phyloP scores from a whole-genome alignment of 306 rosid genomes.

The Luffa aegyptiaca region DNA sequence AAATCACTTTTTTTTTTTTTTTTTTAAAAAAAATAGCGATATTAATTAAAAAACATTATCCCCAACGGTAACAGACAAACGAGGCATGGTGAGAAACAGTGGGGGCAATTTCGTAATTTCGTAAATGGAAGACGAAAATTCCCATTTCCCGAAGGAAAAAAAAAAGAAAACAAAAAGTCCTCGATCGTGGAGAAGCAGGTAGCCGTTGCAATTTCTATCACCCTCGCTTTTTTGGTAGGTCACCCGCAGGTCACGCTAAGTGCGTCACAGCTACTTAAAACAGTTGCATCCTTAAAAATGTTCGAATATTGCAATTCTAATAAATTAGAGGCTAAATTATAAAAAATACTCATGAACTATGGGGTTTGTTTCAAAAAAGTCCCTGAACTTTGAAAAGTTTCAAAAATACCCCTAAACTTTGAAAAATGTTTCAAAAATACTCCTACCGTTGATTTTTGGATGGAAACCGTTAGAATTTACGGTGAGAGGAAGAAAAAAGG shows the following conservation, averaged over 20 bases:
- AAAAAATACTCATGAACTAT: too few relatives aligned
- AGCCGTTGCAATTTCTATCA: neutral
- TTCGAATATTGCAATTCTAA: too few relatives aligned
- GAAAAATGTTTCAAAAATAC: too few relatives aligned
- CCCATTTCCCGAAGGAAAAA: neutral
- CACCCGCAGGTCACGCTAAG: constrained; percentile 2
- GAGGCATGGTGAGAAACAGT: neutral
- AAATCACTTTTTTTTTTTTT: neutral
- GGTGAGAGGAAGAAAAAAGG: too few relatives aligned
- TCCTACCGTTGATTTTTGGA: too few relatives aligned
- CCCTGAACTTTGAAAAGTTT: too few relatives aligned
- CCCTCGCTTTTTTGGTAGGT: neutral
- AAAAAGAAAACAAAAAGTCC: neutral
- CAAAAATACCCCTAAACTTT: too few relatives aligned
- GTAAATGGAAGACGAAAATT: neutral
- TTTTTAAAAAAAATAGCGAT: neutral
- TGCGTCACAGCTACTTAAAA: neutral
- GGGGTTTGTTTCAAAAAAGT: too few relatives aligned
- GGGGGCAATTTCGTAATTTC: neutral
- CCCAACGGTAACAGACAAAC: neutral
- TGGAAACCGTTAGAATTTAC: too few relatives aligned
- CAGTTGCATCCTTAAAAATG: neutral
- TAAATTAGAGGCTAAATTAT: too few relatives aligned
- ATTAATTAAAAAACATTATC: neutral
- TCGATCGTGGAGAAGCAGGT: neutral